phyloP scores from a whole-genome alignment of 73 alveolate species.

The Stentor roeselii region DNA sequence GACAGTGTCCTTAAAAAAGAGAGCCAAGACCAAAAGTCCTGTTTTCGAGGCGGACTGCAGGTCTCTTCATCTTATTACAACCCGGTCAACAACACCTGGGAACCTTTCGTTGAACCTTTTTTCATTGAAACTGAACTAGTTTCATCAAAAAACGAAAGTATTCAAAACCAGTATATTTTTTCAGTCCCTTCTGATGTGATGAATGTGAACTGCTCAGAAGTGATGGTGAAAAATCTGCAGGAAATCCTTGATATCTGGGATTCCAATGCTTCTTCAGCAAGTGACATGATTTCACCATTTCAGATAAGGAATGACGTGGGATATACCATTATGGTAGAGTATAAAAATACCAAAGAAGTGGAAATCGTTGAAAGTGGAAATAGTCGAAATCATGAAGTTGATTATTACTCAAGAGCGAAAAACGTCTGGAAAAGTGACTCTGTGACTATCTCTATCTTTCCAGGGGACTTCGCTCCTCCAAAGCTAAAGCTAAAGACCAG shows the following conservation, averaged over 20 bases:
- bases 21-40: no score
- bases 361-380: background rate
- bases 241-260: background rate
- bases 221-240: background rate
- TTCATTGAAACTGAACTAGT: background rate
- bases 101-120: slow-evolving; percentile 22
- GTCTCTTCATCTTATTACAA: slow-evolving; percentile 8
- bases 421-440: background rate
- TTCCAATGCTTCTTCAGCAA: background rate
- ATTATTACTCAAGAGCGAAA: background rate
- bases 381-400: background rate
- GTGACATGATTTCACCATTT: background rate
- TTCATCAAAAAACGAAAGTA: background rate
- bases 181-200: background rate
- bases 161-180: background rate
- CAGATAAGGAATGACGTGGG: background rate
- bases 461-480: background rate
- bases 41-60: background rate
- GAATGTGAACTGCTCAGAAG: background rate
- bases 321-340: background rate
- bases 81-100: slow-evolving; percentile 18
- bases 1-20: background rate
- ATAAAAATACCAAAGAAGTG: background rate
- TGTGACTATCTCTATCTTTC: background rate
- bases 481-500: background rate